phyloP scores from a whole-genome alignment of 2,329 filamentous ascomycete genomes.

The Lasiodiplodia theobromae region DNA sequence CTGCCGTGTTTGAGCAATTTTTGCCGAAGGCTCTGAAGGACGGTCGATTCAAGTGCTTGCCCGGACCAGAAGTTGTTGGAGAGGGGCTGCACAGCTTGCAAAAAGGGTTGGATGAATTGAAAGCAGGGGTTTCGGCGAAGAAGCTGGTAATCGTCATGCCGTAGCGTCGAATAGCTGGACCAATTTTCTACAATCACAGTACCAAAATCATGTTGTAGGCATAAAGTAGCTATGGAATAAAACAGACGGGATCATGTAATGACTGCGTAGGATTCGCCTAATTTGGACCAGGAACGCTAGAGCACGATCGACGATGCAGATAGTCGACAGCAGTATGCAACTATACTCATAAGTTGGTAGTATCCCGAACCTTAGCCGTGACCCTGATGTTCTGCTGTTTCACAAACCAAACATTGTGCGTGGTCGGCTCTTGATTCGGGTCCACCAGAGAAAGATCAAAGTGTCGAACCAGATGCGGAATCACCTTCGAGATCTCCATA shows the following conservation, averaged over 20 bases:
- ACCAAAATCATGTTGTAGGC: no score
- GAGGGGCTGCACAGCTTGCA: slow-evolving; percentile 39
- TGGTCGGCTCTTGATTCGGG: background rate
- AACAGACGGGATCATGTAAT: no score
- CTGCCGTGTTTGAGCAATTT: slow-evolving; percentile 44
- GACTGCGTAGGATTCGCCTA: no score
- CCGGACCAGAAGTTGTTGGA: slow-evolving; percentile 39
- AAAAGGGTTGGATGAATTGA: slow-evolving; percentile 36
- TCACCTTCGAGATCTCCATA: slow-evolving; percentile 47
- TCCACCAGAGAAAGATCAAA: slow-evolving; percentile 2
- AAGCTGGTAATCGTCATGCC: slow-evolving; percentile 45
- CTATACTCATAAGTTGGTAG: slow-evolving; percentile 42
- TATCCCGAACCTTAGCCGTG: slow-evolving; percentile 39
- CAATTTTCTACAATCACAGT: no score
- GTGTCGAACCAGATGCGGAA: slow-evolving; percentile 34
- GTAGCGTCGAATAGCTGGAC: no score
- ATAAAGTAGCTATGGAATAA: no score
- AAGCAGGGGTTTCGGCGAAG: slow-evolving; percentile 46
- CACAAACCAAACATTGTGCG: slow-evolving; percentile 17
- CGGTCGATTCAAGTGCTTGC: slow-evolving; percentile 41
- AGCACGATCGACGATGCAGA: no score
- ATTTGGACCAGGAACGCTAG: no score
- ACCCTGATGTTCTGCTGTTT: background rate
- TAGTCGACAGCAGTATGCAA: no score
- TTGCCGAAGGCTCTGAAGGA: slow-evolving; percentile 42